Conservation (phyloP, 768 basidiomycete genomes). For the Phylloporus scabripes region DNA sequence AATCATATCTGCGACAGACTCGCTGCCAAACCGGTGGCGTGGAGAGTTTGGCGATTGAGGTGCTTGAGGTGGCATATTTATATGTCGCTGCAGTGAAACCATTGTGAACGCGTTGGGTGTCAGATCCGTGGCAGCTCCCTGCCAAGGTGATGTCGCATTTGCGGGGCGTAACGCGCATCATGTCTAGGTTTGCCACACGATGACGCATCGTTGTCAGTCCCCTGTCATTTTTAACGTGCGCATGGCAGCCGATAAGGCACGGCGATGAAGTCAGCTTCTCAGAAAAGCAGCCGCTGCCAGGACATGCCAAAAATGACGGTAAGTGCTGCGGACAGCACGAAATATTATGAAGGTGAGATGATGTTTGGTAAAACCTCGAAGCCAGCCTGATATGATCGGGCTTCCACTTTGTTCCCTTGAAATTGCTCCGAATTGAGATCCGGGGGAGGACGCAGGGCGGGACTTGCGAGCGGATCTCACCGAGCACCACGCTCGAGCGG, state of each 20-base stretch:
- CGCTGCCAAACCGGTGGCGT: slow-evolving; percentile 13
- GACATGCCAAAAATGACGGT: slow-evolving; percentile 1
- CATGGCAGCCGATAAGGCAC: slow-evolving; percentile 20
- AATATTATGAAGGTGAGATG: slow-evolving; percentile 18
- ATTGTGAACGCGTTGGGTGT: slow-evolving; percentile 1
- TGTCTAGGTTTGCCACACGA: background rate
- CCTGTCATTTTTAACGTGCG: slow-evolving; percentile 3
- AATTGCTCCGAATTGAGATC: slow-evolving; percentile 20
- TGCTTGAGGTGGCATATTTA: slow-evolving; percentile 1
- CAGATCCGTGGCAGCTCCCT: slow-evolving; percentile 2
- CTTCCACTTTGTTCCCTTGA: slow-evolving; percentile 15
- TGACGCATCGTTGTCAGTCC: slow-evolving; percentile 12
- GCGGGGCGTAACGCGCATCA: background rate
- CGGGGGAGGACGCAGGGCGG: slow-evolving; percentile 8
- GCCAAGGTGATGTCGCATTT: slow-evolving; percentile 2
- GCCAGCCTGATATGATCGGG: slow-evolving; percentile 17
- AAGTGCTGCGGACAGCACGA: slow-evolving; percentile 9
- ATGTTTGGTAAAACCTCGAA: slow-evolving; percentile 11
- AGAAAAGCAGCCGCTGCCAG: slow-evolving; percentile 13
- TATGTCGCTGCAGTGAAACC: slow-evolving; percentile 3
- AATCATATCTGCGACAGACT: slow-evolving; percentile 9
- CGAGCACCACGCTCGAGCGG: slow-evolving; percentile 16
- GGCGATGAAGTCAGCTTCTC: background rate
- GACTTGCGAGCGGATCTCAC: slow-evolving; percentile 28
- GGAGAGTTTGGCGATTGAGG: slow-evolving; percentile 5